Evolutionary conservation across 108 stramenopile genomes (phyloP), one percentile per base, ranked within the genome.

Genomic region (Skeletonema menzelii): DNA sequence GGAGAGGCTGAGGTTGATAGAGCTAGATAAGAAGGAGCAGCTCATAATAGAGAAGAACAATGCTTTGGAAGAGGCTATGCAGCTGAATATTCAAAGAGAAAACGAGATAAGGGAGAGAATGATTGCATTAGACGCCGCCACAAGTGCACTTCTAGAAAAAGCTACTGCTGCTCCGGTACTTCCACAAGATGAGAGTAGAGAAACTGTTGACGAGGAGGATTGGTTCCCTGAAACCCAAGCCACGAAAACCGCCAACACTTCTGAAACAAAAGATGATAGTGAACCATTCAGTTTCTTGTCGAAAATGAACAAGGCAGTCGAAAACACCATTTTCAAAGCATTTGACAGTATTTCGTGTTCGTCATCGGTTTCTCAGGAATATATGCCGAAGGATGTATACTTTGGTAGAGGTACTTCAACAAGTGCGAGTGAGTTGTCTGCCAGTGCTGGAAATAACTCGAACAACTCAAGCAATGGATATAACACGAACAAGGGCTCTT

Each of bases 51-150:
- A 28, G 3, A 22, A 42, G 38, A 46, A 65, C 22, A 47, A 65
- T 19, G 64, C 30, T 12, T 38, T 69, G 32, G 57, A 69, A n/a
- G 56, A 58, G 20, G 69, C 56, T 28, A 34, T 27, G 58, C 19
- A 35, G 38, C 4, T 69, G 13, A 57, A 59, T 10, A 27, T 59
- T 2, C 56, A 59, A 24, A 37, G 56, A 27, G 35, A 59, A 40
- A 32, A 37, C 0, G 58, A 69, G 17, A 30, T 69, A 5, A 11
- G 40, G 5, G 69, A 58, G 26, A 56, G 59, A 28, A 59, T 59
- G 40, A 38, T 14, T 5, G 69, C 58, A 56, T 42, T 65, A 12
- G 65, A 65, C 14, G 65, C 65, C 0, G 65, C 69, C 0, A 35
- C 47, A 8, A 66, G n/a, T 53, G 49, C 49, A 10, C 49, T 53